phyloP scores from a whole-genome alignment of 2,329 filamentous ascomycete species.

The Mycocentrospora acerina region DNA sequence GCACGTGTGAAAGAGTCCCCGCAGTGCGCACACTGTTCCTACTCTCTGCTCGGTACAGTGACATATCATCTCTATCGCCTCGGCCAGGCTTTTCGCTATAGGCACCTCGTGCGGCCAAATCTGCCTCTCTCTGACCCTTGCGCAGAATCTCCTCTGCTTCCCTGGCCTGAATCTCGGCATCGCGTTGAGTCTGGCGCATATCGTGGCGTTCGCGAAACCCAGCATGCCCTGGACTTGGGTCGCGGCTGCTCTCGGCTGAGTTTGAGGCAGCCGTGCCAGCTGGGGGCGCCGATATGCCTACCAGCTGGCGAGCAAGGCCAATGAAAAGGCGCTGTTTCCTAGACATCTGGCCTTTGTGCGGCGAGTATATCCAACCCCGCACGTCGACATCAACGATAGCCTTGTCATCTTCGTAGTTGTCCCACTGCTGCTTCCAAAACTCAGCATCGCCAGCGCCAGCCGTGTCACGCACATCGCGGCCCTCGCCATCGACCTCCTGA shows the following conservation, averaged over 20 bases:
- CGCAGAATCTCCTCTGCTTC: slow-evolving; percentile 78
- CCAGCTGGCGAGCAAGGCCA: slow-evolving; percentile 81
- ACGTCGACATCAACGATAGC: slow-evolving; percentile 93
- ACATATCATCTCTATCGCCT: slow-evolving; percentile 47
- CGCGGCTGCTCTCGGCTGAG: slow-evolving; percentile 46
- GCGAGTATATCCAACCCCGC: slow-evolving; percentile 90
- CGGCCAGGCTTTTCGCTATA: slow-evolving; percentile 68
- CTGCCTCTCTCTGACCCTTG: slow-evolving; percentile 70
- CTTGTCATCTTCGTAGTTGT: slow-evolving; percentile 75
- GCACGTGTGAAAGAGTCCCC: slow-evolving; percentile 24
- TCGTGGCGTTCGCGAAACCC: slow-evolving; percentile 41
- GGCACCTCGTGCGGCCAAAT: slow-evolving; percentile 67
- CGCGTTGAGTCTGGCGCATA: slow-evolving; percentile 55
- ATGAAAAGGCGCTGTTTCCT: slow-evolving; percentile 85
- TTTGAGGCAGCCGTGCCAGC: slow-evolving; percentile 42
- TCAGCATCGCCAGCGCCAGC: slow-evolving; percentile 62
- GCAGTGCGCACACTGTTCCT: slow-evolving; percentile 26
- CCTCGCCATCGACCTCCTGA: slow-evolving; percentile 42
- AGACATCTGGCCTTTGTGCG: slow-evolving; percentile 80
- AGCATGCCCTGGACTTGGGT: slow-evolving; percentile 44
- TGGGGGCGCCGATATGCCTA: slow-evolving; percentile 75
- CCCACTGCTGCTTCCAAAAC: slow-evolving; percentile 78
- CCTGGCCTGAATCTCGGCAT: slow-evolving; percentile 68
- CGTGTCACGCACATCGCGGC: slow-evolving; percentile 47
- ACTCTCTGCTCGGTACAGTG: slow-evolving; percentile 41